Conservation (phyloP, 1,284 basidiomycete species). For the Megacollybia platyphylla region DNA sequence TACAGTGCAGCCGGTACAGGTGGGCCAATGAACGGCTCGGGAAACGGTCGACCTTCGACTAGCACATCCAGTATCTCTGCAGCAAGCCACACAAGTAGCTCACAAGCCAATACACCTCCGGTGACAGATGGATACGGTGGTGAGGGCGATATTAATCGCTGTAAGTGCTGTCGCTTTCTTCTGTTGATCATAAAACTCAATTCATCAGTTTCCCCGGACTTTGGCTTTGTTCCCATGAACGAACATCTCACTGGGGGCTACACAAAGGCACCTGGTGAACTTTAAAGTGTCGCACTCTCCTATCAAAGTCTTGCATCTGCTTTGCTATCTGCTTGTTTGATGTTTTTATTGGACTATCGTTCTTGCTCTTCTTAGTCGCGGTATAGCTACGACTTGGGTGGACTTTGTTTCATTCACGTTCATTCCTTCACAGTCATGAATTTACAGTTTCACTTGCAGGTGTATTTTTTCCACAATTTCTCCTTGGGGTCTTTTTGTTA, state of each 20-base stretch:
- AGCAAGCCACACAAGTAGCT: constrained; percentile 58
- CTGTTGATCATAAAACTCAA: constrained; percentile 14
- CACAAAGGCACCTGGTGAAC: not conserved
- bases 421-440: no score
- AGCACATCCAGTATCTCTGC: constrained; percentile 16
- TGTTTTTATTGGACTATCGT: constrained; percentile 5
- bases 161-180: constrained; percentile 38
- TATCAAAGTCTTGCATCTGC: no score
- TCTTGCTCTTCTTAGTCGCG: not conserved
- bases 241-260: constrained; percentile 4
- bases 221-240: constrained; percentile 9
- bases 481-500: not conserved
- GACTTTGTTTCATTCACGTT: not conserved
- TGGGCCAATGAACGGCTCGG: not conserved
- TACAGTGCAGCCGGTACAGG: constrained; percentile 20
- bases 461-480: not conserved
- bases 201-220: constrained; percentile 13
- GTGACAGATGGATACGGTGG: constrained; percentile 47
- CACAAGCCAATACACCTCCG: constrained; percentile 73
- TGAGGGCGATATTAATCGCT: constrained; percentile 57
- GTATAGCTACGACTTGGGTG: not conserved
- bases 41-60: constrained; percentile 6
- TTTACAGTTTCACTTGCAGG: no score
- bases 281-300: not conserved
- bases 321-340: not conserved